Evolutionary conservation across 768 basidiomycete species (phyloP).

Genomic region (Termitomyces heimii): DNA sequence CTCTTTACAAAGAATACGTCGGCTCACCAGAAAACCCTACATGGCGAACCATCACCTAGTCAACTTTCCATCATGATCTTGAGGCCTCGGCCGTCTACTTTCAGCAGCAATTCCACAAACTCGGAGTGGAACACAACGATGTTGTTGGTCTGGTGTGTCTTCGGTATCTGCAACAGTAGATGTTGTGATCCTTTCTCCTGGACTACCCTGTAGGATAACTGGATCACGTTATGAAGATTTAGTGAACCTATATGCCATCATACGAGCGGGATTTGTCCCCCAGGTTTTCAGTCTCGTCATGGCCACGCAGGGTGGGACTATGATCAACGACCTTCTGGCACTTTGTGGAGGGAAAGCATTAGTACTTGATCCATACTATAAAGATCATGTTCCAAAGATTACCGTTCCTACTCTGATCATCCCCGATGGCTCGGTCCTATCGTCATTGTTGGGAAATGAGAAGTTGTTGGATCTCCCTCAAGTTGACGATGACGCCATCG

Average conservation of each 20-base stretch:
- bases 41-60: conserved; percentile 2
- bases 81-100: neutral
- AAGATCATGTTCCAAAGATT: neutral
- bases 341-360: conserved; percentile 1
- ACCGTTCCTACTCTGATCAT: neutral
- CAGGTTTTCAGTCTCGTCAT: conserved; percentile 4
- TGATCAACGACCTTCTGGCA: conserved; percentile 3
- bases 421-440: neutral
- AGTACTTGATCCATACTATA: neutral
- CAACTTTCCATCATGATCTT: neutral
- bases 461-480: neutral
- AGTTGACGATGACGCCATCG: neutral
- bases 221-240: conserved; percentile 2
- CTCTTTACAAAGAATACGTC: conserved; percentile 4
- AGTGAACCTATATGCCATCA: conserved; percentile 4
- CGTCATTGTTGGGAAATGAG: neutral
- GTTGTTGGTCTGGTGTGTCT: conserved; percentile 4
- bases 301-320: neutral
- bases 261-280: conserved; percentile 4
- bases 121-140: neutral
- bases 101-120: neutral
- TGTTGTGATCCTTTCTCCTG: neutral
- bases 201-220: neutral
- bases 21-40: neutral
- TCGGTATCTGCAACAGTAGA: neutral